These are phyloP conservation scores for Pterula multifida DNA, from an alignment of 1,284 basidiomycete genomes.

Conservation along the genomic window DNA sequence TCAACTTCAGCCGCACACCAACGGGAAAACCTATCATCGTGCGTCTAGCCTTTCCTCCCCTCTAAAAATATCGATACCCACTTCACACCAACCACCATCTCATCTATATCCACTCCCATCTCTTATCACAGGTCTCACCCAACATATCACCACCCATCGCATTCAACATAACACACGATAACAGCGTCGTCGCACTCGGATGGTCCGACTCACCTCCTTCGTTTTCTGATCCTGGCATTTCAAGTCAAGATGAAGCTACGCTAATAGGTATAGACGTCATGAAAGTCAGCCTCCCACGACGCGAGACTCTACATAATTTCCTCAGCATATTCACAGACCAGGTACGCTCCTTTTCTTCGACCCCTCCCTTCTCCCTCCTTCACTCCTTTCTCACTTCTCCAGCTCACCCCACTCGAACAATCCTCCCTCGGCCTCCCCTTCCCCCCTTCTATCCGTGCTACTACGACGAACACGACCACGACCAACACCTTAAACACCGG, in stretches of 20 bases:
- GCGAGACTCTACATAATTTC: not conserved
- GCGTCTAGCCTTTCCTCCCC: not conserved
- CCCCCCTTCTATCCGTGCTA: not conserved
- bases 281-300: not conserved
- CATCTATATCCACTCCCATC: no score
- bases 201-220: not conserved
- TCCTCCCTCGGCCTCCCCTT: not conserved
- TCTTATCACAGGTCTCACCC: not conserved
- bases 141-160: not conserved
- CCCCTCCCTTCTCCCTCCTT: not conserved
- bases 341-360: not conserved
- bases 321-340: not conserved
- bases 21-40: not conserved
- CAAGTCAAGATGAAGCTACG: not conserved
- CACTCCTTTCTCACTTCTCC: no score
- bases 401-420: conserved; percentile 1
- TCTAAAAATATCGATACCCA: no score
- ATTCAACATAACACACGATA: conserved; percentile 1
- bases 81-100: no score
- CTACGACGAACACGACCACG: no score
- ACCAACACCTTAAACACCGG: no score
- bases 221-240: not conserved
- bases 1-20: not conserved
- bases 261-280: not conserved
- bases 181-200: not conserved